Evolutionary conservation across 495 filamentous ascomycete genomes (phyloP), one percentile per base, ranked within the genome.

Genomic region (Bryoglossum gracile): DNA sequence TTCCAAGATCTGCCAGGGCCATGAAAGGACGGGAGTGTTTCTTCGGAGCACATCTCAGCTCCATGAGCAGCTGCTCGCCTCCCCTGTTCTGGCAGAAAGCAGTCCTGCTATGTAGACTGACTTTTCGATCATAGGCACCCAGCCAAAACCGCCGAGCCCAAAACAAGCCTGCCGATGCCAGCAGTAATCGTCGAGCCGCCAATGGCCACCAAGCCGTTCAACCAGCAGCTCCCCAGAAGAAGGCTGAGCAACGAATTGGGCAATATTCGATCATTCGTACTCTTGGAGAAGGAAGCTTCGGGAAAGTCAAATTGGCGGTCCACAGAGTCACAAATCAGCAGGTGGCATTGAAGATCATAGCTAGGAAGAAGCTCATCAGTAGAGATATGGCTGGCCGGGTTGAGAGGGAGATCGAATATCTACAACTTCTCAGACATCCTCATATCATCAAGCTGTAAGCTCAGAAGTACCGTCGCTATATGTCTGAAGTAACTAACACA

Each of bases 381-480:
- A 74, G 89, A 56, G 92, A 98, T 59, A 98, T 98, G 92, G 88
- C 91, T 24, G 92, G 92, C 38, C 76, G 92, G 40, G 91, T 98
- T 37, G 94, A 97, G 68, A 80, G 94, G 57, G 92, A 98, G 73
- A 98, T 98, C 50, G 89, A 95, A 62, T 98, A 97, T 62, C 76
- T 98, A 43, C 92, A 98, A 70, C 70, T 98, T 52, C 76, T 98
- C 30, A 78, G 92, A 48, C 92, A 98, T 68, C 92, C 92, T 39
- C 92, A 98, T 67, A 98, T 98, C 66, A 98, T 98, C 69, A 98
- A 98, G 67, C 74, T 98, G 87, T 96, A 75, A 61, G 80, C 67
- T n/a, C n/a, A n/a, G n/a, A n/a, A n/a, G n/a, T n/a, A n/a, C n/a
- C n/a, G n/a, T n/a, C n/a, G n/a, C n/a, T n/a, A n/a, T n/a, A n/a